Evolutionary conservation across 2,329 filamentous ascomycete species (phyloP).

Genomic region (Macrophomina pseudophaseolina): DNA sequence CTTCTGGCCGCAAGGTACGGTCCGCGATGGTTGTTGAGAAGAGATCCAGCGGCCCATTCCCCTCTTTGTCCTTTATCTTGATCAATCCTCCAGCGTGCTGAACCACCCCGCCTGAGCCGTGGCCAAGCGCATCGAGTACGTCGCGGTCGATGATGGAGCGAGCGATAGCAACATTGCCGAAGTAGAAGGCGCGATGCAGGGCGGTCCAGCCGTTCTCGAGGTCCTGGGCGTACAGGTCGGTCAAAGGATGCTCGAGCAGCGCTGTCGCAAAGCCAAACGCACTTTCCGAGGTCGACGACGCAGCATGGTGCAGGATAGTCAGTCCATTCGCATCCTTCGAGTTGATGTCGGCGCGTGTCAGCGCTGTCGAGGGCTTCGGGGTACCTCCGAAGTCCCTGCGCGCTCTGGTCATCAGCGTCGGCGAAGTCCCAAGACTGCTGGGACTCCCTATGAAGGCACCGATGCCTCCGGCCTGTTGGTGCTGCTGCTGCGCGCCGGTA

Average conservation of each 20-base stretch:
- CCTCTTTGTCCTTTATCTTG: conserved; percentile 94
- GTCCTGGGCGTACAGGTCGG: conserved; percentile 88
- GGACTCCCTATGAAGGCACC: conserved; percentile 44
- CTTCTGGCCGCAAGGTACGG: conserved; percentile 62
- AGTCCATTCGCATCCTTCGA: conserved; percentile 80
- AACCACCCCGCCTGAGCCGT: conserved; percentile 62
- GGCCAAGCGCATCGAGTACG: conserved; percentile 66
- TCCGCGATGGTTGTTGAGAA: conserved; percentile 86
- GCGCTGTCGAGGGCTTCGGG: conserved; percentile 30
- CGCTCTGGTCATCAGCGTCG: conserved; percentile 44
- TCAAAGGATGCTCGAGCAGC: conserved; percentile 78
- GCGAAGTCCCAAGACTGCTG: conserved; percentile 53
- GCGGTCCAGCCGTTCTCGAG: conserved; percentile 95
- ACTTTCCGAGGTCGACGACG: conserved; percentile 72
- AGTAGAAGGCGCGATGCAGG: conserved; percentile 87
- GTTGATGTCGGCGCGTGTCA: conserved; percentile 76
- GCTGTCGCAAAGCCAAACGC: conserved; percentile 77
- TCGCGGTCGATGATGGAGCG: conserved; percentile 81
- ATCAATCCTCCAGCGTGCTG: conserved; percentile 76
- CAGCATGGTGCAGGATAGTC: conserved; percentile 83
- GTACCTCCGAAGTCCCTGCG: conserved; percentile 43
- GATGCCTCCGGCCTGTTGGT: neutral
- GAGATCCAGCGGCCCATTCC: conserved; percentile 91
- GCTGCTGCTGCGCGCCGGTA: neutral
- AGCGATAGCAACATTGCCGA: conserved; percentile 86